Conservation (phyloP, 2,329 filamentous ascomycete genomes). For the Talaromyces sp. region DNA sequence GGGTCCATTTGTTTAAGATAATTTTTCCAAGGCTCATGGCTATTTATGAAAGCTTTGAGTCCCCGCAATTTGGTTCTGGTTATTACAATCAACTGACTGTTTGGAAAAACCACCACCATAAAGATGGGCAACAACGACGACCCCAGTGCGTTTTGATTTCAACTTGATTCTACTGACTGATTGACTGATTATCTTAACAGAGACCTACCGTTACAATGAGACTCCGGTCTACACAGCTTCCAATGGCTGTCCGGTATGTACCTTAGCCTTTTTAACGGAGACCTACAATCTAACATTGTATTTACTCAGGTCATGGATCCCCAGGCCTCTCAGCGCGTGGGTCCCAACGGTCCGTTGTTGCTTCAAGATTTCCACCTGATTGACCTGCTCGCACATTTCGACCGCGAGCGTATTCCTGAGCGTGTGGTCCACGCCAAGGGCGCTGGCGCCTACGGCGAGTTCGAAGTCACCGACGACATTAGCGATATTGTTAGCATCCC, state of each 20-base stretch:
- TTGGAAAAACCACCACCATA: not conserved
- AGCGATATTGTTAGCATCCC: slow-evolving; percentile 46
- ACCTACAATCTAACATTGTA: slow-evolving; percentile 10
- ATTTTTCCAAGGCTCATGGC: not conserved
- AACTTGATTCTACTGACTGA: not conserved
- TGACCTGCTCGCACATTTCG: slow-evolving; percentile 57
- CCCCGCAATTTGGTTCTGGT: not conserved
- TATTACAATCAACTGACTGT: not conserved
- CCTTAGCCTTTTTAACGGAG: not conserved
- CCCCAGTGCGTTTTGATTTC: slow-evolving; percentile 27
- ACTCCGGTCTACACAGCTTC: slow-evolving; percentile 62
- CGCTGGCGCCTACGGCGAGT: slow-evolving; percentile 47
- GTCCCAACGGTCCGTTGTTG: slow-evolving; percentile 60
- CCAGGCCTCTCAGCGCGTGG: slow-evolving; percentile 57
- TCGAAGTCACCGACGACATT: slow-evolving; percentile 53
- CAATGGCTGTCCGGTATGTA: slow-evolving; percentile 56
- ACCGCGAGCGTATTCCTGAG: slow-evolving; percentile 46
- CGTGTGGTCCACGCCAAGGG: slow-evolving; percentile 49
- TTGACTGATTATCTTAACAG: slow-evolving; percentile 21
- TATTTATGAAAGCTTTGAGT: not conserved
- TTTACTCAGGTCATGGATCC: slow-evolving; percentile 52
- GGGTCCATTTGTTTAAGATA: not conserved
- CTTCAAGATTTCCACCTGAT: slow-evolving; percentile 69
- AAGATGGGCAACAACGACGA: slow-evolving; percentile 44
- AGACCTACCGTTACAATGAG: slow-evolving; percentile 58